Percentiles rank a stretch among this genome's conserved stretches.
These are phyloP conservation scores for Austroboletus novae-zelandiae DNA, from an alignment of 1,284 basidiomycete species.

Conservation along the genomic window DNA sequence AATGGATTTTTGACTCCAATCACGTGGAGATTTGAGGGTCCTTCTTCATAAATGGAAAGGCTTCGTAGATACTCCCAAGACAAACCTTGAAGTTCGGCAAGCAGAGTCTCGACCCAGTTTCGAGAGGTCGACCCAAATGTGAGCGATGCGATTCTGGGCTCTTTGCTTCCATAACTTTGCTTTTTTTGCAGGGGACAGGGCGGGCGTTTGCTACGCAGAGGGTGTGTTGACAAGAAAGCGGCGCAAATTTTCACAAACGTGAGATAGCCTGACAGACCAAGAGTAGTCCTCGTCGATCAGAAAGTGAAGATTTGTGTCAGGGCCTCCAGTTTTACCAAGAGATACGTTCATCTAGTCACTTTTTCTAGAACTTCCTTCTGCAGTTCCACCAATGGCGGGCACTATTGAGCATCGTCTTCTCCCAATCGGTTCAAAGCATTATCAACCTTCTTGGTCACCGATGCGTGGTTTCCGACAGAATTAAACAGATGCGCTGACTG, in stretches of 20 bases:
- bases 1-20: constrained; percentile 2
- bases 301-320: constrained; percentile 50
- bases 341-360: constrained; percentile 26
- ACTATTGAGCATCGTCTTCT: constrained; percentile 38
- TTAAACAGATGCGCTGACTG: constrained; percentile 52
- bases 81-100: constrained; percentile 38
- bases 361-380: constrained; percentile 21
- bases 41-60: constrained; percentile 33
- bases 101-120: constrained; percentile 29
- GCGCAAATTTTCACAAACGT: constrained; percentile 62
- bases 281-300: constrained; percentile 43
- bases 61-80: constrained; percentile 45
- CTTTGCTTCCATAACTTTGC: constrained; percentile 53
- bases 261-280: constrained; percentile 45
- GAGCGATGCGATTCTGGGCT: constrained; percentile 48
- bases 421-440: constrained; percentile 43
- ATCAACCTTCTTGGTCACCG: constrained; percentile 45
- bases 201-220: constrained; percentile 55
- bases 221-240: constrained; percentile 47
- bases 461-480: constrained; percentile 37
- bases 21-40: constrained; percentile 17
- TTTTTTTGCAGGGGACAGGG: constrained; percentile 55
- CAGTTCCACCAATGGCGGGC: constrained; percentile 37
- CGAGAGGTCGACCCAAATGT: constrained; percentile 33
- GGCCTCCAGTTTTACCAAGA: constrained; percentile 56